Evolutionary conservation across 2,329 filamentous ascomycete species (phyloP).

Genomic region (Bipolaris zeicola): DNA sequence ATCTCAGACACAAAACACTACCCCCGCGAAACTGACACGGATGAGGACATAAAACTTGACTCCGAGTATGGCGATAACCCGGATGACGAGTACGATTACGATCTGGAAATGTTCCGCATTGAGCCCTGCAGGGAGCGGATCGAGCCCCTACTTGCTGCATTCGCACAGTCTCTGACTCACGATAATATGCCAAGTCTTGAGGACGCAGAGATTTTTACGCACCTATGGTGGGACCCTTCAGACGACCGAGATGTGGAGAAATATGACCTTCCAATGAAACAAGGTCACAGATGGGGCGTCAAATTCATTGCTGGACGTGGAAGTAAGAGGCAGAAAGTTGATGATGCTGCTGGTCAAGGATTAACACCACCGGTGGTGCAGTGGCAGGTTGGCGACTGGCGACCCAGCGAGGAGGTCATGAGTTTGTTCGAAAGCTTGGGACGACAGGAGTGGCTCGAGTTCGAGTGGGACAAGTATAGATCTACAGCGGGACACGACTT

Average conservation of each 20-base stretch:
- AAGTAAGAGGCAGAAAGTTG: neutral
- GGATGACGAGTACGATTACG: slow-evolving; percentile 5
- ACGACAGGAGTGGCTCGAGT: slow-evolving; percentile 16
- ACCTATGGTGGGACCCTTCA: slow-evolving; percentile 11
- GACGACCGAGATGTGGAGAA: slow-evolving; percentile 10
- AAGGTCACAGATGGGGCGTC: slow-evolving; percentile 19
- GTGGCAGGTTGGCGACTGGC: slow-evolving; percentile 21
- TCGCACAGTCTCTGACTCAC: slow-evolving; percentile 13
- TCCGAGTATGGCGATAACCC: neutral
- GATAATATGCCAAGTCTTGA: slow-evolving; percentile 18
- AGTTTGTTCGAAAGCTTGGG: slow-evolving; percentile 16
- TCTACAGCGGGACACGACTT: neutral
- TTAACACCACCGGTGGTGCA: slow-evolving; percentile 14
- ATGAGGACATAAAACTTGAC: slow-evolving; percentile 6
- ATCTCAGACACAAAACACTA: slow-evolving; percentile 19
- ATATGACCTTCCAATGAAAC: slow-evolving; percentile 10
- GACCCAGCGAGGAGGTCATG: slow-evolving; percentile 15
- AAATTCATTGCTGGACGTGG: slow-evolving; percentile 15
- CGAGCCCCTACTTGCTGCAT: slow-evolving; percentile 18
- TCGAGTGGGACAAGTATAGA: slow-evolving; percentile 14
- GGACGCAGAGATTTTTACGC: slow-evolving; percentile 18
- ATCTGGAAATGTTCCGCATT: slow-evolving; percentile 17
- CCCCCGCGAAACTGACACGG: slow-evolving; percentile 8
- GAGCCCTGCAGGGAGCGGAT: slow-evolving; percentile 19
- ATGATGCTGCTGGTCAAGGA: slow-evolving; percentile 7